These are phyloP conservation scores for Amphirosellinia nigrospora DNA, from an alignment of 495 filamentous ascomycete species.

Conservation along the genomic window DNA sequence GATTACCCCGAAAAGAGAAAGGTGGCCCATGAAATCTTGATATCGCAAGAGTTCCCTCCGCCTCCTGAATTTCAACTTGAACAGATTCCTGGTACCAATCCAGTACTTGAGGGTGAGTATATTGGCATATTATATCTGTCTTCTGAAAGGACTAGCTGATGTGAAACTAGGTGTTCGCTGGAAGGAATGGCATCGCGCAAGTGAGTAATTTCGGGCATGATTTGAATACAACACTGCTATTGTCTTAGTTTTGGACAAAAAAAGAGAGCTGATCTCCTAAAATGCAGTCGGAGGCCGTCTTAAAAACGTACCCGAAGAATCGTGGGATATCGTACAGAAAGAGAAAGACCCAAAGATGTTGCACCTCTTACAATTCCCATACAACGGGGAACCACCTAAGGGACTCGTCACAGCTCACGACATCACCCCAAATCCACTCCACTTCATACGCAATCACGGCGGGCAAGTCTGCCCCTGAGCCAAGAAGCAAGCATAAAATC, in stretches of 20 bases:
- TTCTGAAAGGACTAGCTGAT: background rate
- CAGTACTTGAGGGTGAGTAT: constrained; percentile 53
- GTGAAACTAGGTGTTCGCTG: constrained; percentile 59
- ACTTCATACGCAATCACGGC: constrained; percentile 73
- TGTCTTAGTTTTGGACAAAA: background rate
- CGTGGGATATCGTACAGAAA: constrained; percentile 62
- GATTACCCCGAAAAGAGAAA: constrained; percentile 69
- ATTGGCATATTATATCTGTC: background rate
- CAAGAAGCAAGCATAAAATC: background rate
- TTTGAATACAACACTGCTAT: background rate
- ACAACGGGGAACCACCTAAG: constrained; percentile 71
- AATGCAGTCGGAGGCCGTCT: constrained; percentile 54
- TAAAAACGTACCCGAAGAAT: constrained; percentile 54
- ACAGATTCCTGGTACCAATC: constrained; percentile 67
- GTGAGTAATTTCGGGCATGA: background rate
- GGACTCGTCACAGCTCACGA: constrained; percentile 52
- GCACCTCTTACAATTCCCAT: constrained; percentile 72
- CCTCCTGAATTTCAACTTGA: constrained; percentile 66
- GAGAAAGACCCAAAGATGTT: constrained; percentile 72
- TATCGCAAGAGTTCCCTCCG: constrained; percentile 61
- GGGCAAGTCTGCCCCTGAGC: constrained; percentile 26
- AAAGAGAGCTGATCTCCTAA: background rate
- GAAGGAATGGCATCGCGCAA: constrained; percentile 68
- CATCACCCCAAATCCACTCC: constrained; percentile 64
- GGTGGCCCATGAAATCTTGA: constrained; percentile 60